phyloP scores from a whole-genome alignment of 805 yeast genomes.

The Kazachstania bromeliacearum region DNA sequence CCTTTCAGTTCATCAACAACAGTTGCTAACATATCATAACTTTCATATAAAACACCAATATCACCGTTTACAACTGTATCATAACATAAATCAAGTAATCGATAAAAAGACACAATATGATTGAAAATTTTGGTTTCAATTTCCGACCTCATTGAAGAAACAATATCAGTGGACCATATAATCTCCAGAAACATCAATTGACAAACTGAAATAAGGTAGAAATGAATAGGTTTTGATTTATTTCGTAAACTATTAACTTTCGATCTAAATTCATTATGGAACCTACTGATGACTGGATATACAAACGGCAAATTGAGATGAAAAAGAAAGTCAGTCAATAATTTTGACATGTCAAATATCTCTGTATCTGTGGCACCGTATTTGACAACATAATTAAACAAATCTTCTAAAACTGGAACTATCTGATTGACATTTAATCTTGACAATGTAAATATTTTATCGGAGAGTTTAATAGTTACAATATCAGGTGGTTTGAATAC shows the following conservation, averaged over 20 bases:
- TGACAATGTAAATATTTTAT: conserved; percentile 13
- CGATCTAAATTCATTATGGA: conserved; percentile 21
- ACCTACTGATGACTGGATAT: conserved; percentile 13
- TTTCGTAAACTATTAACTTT: conserved; percentile 16
- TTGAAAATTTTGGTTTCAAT: conserved; percentile 17
- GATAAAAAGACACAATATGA: conserved; percentile 22
- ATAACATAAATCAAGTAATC: conserved; percentile 16
- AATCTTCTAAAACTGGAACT: conserved; percentile 4
- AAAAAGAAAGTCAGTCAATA: conserved; percentile 15
- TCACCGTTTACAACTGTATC: conserved; percentile 3
- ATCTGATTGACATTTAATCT: conserved; percentile 9
- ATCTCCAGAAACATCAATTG: conserved; percentile 23
- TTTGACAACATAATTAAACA: conserved; percentile 18
- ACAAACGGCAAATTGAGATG: conserved; percentile 15
- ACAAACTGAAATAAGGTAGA: conserved; percentile 23
- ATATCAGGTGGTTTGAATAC: conserved; percentile 12
- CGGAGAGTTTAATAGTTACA: conserved; percentile 10
- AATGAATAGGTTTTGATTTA: conserved; percentile 27
- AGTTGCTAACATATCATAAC: conserved; percentile 16
- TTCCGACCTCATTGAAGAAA: conserved; percentile 8
- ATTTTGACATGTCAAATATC: conserved; percentile 10
- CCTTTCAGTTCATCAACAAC: conserved; percentile 8
- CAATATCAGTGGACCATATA: conserved; percentile 14
- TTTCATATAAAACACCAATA: conserved; percentile 8
- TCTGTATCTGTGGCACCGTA: conserved; percentile 23